Base-by-base conservation (phyloP, 768 basidiomycete genomes). In the Termitomyces sp. region DNA sequence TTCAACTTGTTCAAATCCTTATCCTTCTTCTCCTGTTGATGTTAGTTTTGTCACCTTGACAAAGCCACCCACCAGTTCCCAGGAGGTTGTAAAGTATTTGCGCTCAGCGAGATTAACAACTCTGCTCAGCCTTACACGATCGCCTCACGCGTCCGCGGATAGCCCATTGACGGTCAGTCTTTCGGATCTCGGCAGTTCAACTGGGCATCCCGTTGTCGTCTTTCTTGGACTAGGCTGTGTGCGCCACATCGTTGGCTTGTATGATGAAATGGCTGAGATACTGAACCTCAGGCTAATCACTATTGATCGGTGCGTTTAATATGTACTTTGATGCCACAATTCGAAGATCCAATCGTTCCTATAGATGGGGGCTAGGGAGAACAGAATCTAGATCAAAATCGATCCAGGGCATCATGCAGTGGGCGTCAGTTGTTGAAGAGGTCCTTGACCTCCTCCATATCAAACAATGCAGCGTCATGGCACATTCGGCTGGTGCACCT, bases 201-300 rank as follows among this genome's bases (percentile, higher is more conserved):
- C 80, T n/a, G 96, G 96, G 1, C 82, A 84, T 63, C 96, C 96
- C 0, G 82, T 98, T 9, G 73, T 99, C 22, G 82, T 98, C 22
- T 99, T 96, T 68, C 82, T 99, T 57, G 96, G 96, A 2, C 67
- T 98, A 44, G 96, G 95, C 15, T 93, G 92, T 64, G 96, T 98
- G 3, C 82, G 96, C 38, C 94, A 98, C 69, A 81, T 98, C 54
- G 89, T 97, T 80, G 94, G 91, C 13, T 72, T 98, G 45, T 98
- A 94, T 66, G 96, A 98, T 68, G 96, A 99, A 66, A 89, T 98
- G 84, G 96, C 96, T 4, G 84, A 87, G 56, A 89, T 87, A 54
- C 71, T 96, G 54, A 88, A 88, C 5, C 77, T 99, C 33, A 77
- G 96, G 52, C 76, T 99, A 51, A 94, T 99, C 63, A 95, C 94